Percentiles rank a stretch among this genome's conserved stretches.
Conservation (phyloP, 164 flowering plant species). For the Vitis riparia region DNA sequence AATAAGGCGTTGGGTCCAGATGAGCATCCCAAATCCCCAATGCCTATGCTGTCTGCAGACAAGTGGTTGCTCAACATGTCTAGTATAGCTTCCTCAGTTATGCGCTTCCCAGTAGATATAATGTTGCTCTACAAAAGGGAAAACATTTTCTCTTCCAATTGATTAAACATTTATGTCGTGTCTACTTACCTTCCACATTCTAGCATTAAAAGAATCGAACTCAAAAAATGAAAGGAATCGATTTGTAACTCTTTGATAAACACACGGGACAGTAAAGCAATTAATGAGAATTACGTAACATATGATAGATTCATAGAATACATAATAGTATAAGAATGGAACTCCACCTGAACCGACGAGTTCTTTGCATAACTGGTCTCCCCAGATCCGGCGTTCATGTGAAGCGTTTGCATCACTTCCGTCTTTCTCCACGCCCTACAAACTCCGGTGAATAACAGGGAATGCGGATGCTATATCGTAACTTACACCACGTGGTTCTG, state of each 20-base stretch:
- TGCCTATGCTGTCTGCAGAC: slow-evolving; percentile 25
- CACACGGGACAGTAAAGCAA: no score
- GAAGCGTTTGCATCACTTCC: slow-evolving; percentile 23
- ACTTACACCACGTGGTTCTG: no score
- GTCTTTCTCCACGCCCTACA: slow-evolving; percentile 2
- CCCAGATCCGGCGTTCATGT: slow-evolving; percentile 36
- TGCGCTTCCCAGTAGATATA: slow-evolving; percentile 22
- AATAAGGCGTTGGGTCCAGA: slow-evolving; percentile 48
- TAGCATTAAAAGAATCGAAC: background rate
- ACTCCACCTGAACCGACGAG: slow-evolving; percentile 6
- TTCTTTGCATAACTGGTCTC: slow-evolving; percentile 11
- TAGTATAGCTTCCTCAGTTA: slow-evolving; percentile 24
- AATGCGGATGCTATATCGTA: no score
- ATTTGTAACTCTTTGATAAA: no score
- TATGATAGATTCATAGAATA: no score
- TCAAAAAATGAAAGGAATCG: no score
- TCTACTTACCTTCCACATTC: background rate
- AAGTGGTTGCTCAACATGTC: background rate
- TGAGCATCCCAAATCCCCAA: slow-evolving; percentile 64
- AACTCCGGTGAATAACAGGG: no score
- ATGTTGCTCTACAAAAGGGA: slow-evolving; percentile 32
- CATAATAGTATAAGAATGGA: no score
- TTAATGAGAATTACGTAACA: background rate
- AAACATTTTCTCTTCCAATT: no score
- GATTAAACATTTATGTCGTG: no score